Conservation (phyloP, 192 early-diverging fungal genomes). For the Umbelopsis vinacea region DNA sequence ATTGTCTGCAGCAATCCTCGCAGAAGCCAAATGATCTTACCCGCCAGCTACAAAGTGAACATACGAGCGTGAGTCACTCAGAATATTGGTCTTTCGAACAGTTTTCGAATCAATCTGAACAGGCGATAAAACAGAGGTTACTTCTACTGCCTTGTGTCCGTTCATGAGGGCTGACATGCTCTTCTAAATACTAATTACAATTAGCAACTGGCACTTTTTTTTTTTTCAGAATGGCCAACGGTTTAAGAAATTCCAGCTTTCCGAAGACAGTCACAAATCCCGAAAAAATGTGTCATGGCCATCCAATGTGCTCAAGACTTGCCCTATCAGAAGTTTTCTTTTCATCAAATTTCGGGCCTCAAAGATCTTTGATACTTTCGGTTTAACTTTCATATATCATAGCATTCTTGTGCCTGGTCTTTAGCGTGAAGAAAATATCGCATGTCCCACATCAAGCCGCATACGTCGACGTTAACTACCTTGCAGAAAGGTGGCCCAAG, state of each 20-base stretch:
- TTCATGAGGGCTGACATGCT: slow-evolving; percentile 4
- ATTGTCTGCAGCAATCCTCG: background rate
- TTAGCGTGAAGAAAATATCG: too few relatives aligned
- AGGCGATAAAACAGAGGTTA: background rate
- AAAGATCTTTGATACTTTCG: too few relatives aligned
- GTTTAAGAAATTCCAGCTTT: background rate
- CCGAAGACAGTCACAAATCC: slow-evolving; percentile 6
- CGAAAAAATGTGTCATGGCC: background rate
- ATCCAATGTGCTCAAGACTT: background rate
- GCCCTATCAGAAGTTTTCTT: too few relatives aligned
- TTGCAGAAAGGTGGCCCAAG: too few relatives aligned
- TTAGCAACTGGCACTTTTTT: background rate
- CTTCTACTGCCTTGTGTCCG: slow-evolving; percentile 15
- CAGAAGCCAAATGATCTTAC: slow-evolving; percentile 36
- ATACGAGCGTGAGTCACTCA: slow-evolving; percentile 31
- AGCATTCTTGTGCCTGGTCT: too few relatives aligned
- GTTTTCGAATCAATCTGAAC: slow-evolving; percentile 3
- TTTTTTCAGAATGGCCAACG: background rate
- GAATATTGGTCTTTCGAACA: background rate
- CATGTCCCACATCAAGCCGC: too few relatives aligned
- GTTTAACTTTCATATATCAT: too few relatives aligned
- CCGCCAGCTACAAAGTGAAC: slow-evolving; percentile 73
- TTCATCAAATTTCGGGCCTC: too few relatives aligned
- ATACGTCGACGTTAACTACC: too few relatives aligned
- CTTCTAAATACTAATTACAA: background rate